These are phyloP conservation scores for Pseudogymnoascus destructans DNA, from an alignment of 2,329 filamentous ascomycete genomes.

Conservation along the genomic window DNA sequence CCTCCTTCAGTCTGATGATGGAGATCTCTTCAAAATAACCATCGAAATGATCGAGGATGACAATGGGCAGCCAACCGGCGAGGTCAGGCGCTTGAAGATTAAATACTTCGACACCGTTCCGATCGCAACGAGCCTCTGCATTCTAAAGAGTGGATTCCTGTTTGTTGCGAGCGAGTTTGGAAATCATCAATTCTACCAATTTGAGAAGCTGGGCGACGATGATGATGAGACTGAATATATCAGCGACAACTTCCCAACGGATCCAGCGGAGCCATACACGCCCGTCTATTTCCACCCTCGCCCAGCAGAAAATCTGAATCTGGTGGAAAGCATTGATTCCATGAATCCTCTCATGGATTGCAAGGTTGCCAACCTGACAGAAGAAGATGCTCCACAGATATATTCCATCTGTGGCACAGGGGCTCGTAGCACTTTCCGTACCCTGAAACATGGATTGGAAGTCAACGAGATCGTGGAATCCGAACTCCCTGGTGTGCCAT, in stretches of 20 bases:
- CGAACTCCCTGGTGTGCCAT: constrained; percentile 75
- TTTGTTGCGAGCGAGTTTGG: constrained; percentile 88
- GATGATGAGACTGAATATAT: constrained; percentile 78
- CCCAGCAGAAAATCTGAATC: constrained; percentile 63
- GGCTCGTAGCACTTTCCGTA: constrained; percentile 79
- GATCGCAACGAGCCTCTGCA: constrained; percentile 73
- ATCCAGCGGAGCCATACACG: constrained; percentile 56
- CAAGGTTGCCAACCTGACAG: constrained; percentile 79
- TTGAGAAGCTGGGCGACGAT: constrained; percentile 92
- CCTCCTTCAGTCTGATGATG: constrained; percentile 87
- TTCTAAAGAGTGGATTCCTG: constrained; percentile 89
- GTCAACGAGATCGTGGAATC: constrained; percentile 95
- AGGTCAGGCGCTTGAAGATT: constrained; percentile 74
- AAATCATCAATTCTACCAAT: constrained; percentile 91
- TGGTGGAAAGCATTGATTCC: constrained; percentile 74
- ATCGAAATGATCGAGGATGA: constrained; percentile 81
- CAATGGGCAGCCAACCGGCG: constrained; percentile 62
- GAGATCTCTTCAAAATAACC: constrained; percentile 94
- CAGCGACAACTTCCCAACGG: constrained; percentile 70
- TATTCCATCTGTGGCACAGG: constrained; percentile 85
- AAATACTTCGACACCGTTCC: constrained; percentile 98
- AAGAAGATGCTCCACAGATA: constrained; percentile 92
- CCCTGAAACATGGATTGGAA: constrained; percentile 81
- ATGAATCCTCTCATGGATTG: constrained; percentile 87
- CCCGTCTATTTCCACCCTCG: constrained; percentile 80